Evolutionary conservation across 1,284 basidiomycete species (phyloP), one percentile per base, ranked within the genome.

Genomic region (Marasmius oreades): DNA sequence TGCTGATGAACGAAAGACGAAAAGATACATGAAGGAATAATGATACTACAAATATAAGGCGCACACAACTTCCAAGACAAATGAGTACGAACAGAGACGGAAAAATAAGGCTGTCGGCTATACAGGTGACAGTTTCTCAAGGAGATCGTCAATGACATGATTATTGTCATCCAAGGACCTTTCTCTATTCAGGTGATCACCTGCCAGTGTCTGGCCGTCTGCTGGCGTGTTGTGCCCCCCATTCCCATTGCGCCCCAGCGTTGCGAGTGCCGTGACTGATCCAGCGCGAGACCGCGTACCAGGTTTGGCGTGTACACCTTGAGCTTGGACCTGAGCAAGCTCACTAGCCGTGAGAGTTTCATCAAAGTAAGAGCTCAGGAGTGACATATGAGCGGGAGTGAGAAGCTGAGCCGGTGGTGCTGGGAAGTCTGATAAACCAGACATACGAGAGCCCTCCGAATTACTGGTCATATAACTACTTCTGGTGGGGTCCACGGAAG

Each of bases 381-480:
- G 64, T 11, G 77, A 76, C 62, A 74, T 69, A 31, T 77, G 73
- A 24, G 67, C 73, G 7, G 69, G 66, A 5, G 68, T 68, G 8
- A 66, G 64, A n/a, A 70, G 67, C 22, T 65, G 68, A 0, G 88
- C 86, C 5, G 88, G 80, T 2, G 81, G 88, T 10, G 70, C 71
- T 1, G 88, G 88, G 67, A 90, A 90, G 63, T 89, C 88, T 5
- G 86, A 88, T n/a, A 90, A 77, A 10, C 77, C 77, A 3, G 86
- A 88, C 72, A 89, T 88, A 39, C 77, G 77, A 1, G 87, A 89
- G 24, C 70, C 62, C 33, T 73, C 74, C 0, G 81, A 84, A 31
- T 73, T 77, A 20, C 47, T 50, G 1, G 88, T 90, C 75, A 85
- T 73, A 67, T 79, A 85, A 65, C 88, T 90, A 62, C 82, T 81